Evolutionary conservation across 305 asterid species (phyloP).

Genomic region (Fraxinus greggii): DNA sequence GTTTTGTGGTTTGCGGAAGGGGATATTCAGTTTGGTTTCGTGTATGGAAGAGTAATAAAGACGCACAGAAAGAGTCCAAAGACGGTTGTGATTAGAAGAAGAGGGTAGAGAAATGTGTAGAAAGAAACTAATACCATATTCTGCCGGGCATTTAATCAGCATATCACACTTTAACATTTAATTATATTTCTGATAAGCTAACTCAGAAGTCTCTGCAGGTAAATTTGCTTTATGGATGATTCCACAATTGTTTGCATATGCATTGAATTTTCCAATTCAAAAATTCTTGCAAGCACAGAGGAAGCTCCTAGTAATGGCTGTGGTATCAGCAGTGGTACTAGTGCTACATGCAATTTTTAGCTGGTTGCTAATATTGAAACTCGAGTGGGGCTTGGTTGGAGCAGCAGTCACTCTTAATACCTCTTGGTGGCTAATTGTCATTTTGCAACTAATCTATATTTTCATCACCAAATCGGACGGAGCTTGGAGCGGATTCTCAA

Average conservation of each 20-base stretch:
- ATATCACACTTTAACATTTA: background rate
- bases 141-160: background rate
- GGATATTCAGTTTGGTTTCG: background rate
- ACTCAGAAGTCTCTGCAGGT: conserved; percentile 39
- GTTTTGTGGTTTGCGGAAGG: background rate
- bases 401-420: conserved; percentile 62
- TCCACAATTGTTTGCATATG: conserved; percentile 77
- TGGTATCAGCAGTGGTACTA: conserved; percentile 54
- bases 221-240: conserved; percentile 69
- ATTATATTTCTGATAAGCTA: background rate
- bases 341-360: conserved; percentile 52
- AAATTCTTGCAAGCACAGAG: conserved; percentile 80
- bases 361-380: conserved; percentile 65
- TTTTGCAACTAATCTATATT: conserved; percentile 51
- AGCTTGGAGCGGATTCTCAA: conserved; percentile 80
- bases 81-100: background rate
- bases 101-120: background rate
- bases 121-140: background rate
- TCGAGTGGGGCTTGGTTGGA: conserved; percentile 59
- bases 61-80: background rate
- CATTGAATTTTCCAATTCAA: conserved; percentile 70
- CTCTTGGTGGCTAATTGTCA: conserved; percentile 72
- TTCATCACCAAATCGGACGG: conserved; percentile 60
- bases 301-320: conserved; percentile 65
- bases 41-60: background rate